These are phyloP conservation scores for Graphilbum ipis-grandicollis DNA, from an alignment of 2,329 filamentous ascomycete genomes.

Conservation along the genomic window DNA sequence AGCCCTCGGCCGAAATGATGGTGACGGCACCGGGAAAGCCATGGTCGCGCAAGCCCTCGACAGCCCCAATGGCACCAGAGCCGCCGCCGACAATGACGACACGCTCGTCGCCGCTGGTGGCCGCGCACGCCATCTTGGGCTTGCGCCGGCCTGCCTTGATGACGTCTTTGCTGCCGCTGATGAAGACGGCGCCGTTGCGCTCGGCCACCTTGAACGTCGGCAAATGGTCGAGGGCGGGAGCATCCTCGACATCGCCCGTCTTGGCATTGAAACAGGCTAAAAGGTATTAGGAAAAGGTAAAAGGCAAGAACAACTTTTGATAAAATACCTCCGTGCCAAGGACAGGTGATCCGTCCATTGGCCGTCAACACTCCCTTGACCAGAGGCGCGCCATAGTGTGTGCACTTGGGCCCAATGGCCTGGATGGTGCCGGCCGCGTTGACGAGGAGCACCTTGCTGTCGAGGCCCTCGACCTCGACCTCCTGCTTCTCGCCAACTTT, in stretches of 20 bases:
- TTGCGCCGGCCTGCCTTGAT: constrained; percentile 63
- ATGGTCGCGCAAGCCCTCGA: constrained; percentile 68
- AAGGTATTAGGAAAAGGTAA: neutral
- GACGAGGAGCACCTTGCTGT: constrained; percentile 71
- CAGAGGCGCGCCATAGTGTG: constrained; percentile 77
- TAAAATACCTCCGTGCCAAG: constrained; percentile 74
- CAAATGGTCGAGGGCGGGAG: constrained; percentile 76
- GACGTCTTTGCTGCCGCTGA: constrained; percentile 59
- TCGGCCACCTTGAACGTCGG: constrained; percentile 66
- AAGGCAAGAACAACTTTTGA: neutral
- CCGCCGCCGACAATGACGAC: constrained; percentile 82
- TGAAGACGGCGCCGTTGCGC: constrained; percentile 68
- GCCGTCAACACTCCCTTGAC: constrained; percentile 70
- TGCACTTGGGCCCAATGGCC: constrained; percentile 70
- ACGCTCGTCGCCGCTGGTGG: constrained; percentile 33
- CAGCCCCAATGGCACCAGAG: constrained; percentile 62
- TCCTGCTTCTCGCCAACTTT: constrained; percentile 73
- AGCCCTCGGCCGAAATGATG: constrained; percentile 67
- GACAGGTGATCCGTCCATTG: constrained; percentile 74
- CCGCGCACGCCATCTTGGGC: constrained; percentile 55
- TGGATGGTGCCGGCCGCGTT: constrained; percentile 62
- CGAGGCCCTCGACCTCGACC: constrained; percentile 76
- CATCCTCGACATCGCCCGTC: constrained; percentile 88
- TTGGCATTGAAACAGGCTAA: constrained; percentile 62
- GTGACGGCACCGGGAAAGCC: constrained; percentile 70